phyloP scores from a whole-genome alignment of 495 filamentous ascomycete genomes.

The Penicillium longicatenatum region DNA sequence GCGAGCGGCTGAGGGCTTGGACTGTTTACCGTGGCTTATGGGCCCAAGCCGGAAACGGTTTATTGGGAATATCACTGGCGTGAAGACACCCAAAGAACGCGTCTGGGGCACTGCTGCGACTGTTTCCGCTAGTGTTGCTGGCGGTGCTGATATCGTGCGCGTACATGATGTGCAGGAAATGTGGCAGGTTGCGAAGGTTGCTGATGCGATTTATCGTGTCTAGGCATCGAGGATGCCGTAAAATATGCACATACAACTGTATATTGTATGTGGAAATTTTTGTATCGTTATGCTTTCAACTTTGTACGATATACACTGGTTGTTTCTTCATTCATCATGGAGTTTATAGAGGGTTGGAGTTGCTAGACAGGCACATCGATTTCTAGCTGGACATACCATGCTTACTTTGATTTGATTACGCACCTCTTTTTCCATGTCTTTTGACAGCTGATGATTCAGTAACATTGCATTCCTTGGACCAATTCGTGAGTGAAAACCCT shows the following conservation, averaged over 20 bases:
- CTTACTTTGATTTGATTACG: too few species aligned
- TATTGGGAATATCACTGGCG: slow-evolving; percentile 80
- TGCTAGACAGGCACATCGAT: not conserved
- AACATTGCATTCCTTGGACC: too few species aligned
- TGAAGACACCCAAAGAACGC: slow-evolving; percentile 64
- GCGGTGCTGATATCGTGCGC: slow-evolving; percentile 92
- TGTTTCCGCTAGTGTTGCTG: slow-evolving; percentile 81
- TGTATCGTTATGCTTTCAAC: slow-evolving; percentile 31
- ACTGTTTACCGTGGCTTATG: slow-evolving; percentile 83
- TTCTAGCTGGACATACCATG: too few species aligned
- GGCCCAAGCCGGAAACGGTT: slow-evolving; percentile 91
- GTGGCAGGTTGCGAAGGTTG: slow-evolving; percentile 82
- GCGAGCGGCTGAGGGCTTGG: slow-evolving; percentile 61
- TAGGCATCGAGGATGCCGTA: not conserved
- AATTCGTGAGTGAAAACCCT: too few species aligned
- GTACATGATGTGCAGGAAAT: slow-evolving; percentile 95
- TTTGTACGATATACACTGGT: slow-evolving; percentile 16
- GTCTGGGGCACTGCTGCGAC: slow-evolving; percentile 88
- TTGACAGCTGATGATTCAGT: too few species aligned
- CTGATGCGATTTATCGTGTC: slow-evolving; percentile 82
- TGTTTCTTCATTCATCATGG: slow-evolving; percentile 32
- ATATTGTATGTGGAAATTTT: not conserved
- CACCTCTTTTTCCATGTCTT: too few species aligned
- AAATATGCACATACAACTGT: not conserved
- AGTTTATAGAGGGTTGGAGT: slow-evolving; percentile 12